Percentiles rank a stretch among this genome's conserved stretches.
phyloP scores from a whole-genome alignment of 2,329 filamentous ascomycete genomes.

The Penicillium sp. region DNA sequence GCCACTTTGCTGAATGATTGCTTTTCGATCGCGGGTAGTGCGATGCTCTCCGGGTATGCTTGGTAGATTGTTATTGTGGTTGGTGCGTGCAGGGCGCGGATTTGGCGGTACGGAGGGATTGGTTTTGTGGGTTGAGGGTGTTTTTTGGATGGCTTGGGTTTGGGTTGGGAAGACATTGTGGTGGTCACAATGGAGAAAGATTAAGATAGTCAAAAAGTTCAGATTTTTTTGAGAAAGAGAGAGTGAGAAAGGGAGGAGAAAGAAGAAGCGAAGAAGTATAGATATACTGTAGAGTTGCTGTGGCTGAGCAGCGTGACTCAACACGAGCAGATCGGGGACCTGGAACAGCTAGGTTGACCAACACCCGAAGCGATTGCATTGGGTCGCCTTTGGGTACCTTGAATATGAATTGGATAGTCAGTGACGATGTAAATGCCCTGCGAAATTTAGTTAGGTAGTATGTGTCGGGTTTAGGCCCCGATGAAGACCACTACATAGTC shows the following conservation, averaged over 20 bases:
- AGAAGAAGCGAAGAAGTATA: neutral
- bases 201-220: neutral
- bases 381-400: too few relatives aligned
- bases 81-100: constrained; percentile 57
- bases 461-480: too few relatives aligned
- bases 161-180: neutral
- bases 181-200: neutral
- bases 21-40: constrained; percentile 54
- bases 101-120: constrained; percentile 48
- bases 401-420: too few relatives aligned
- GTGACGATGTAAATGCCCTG: too few relatives aligned
- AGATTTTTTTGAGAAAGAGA: neutral
- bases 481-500: too few relatives aligned
- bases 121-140: neutral
- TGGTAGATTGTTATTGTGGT: constrained; percentile 66
- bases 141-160: neutral
- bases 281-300: neutral
- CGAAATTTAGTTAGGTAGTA: too few relatives aligned
- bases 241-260: neutral
- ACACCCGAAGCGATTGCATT: too few relatives aligned
- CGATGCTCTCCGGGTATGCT: constrained; percentile 62
- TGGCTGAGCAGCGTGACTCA: neutral
- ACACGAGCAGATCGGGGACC: neutral
- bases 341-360: neutral
- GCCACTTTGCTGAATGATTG: constrained; percentile 55